Conservation (phyloP, 768 basidiomycete genomes). For the Hemileccinum rubropunctum region DNA sequence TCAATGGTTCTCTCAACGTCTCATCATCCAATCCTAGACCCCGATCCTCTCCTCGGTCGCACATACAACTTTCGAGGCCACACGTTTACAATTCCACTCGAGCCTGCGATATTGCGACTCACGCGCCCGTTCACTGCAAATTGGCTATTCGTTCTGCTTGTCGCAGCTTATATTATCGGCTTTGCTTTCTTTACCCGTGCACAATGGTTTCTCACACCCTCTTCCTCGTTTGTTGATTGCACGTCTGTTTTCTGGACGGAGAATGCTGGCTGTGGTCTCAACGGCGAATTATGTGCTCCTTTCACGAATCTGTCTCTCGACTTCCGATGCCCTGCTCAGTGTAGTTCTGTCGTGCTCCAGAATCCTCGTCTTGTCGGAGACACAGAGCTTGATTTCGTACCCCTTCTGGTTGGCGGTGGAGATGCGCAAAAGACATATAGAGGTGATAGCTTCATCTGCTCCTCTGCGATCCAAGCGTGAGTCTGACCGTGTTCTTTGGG, state of each 20-base stretch:
- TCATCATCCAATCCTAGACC: constrained; percentile 37
- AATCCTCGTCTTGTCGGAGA: constrained; percentile 75
- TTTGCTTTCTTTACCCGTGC: constrained; percentile 71
- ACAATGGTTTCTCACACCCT: constrained; percentile 68
- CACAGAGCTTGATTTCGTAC: constrained; percentile 60
- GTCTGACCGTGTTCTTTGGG: constrained; percentile 24
- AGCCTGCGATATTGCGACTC: constrained; percentile 48
- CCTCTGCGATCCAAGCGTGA: constrained; percentile 79
- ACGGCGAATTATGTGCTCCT: constrained; percentile 64
- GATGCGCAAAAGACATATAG: constrained; percentile 70
- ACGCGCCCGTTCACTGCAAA: constrained; percentile 52
- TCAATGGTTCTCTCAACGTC: neutral
- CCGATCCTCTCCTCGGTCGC: constrained; percentile 53
- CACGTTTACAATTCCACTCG: constrained; percentile 46
- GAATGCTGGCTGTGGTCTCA: constrained; percentile 69
- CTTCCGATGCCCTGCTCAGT: constrained; percentile 81
- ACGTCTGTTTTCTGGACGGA: constrained; percentile 69
- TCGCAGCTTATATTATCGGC: constrained; percentile 61
- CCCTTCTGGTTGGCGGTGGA: constrained; percentile 84
- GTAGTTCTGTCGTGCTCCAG: constrained; percentile 58
- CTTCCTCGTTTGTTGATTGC: constrained; percentile 62
- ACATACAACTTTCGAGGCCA: constrained; percentile 38
- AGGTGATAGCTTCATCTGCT: constrained; percentile 82
- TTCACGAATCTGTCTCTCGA: constrained; percentile 60
- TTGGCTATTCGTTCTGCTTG: constrained; percentile 56